Base-by-base conservation (phyloP, 371 early-diverging fungal species). In the Funneliformis caledonium region DNA sequence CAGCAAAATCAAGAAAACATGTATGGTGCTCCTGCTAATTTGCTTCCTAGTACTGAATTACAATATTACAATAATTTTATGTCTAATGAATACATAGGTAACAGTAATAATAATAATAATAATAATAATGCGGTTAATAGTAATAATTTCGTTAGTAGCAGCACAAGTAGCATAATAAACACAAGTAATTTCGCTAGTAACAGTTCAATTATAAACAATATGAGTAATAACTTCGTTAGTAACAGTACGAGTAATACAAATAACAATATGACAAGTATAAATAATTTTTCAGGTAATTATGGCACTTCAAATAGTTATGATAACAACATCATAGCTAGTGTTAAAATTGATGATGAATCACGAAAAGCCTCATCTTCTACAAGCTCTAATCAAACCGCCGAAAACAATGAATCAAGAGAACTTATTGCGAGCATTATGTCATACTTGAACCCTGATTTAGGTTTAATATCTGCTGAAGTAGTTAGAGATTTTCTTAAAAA, bases 401-500 rank as follows among this genome's bases (percentile, higher is more conserved):
- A 70, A 10, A 70, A 43, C 22, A 70, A 70, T 43, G 43, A 42
- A n/a, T 70, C 70, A 11, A 70, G 43, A n/a, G 50, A 72, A 52
- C 31, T 72, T 22, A 50, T 72, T 12, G 52, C 33, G 26, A 72
- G 31, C 14, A 72, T 72, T n/a, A 52, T 47, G 48, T 14, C 48
- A 47, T 72, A 72, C 33, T 52, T 72, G 22, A 72, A 72, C 8
- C 31, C 19, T 14, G 72, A 72, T 31, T 31, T 72, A 14, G 72
- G 72, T 3, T 26, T 72, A 50, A 72, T 50, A 2, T 72, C 72
- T 50, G 14, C 52, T 33, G 50, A 72, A 0, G 48, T 50, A 14
- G 72, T 72, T 31, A 22, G 31, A 31, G 72, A 72, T 43, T 72
- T 72, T 50, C 72, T 72, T 72, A 26, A 33, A 26, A 72, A 72